Evolutionary conservation across 164 flowering plant genomes (phyloP), one percentile per base, ranked within the genome.

Genomic region (Sextonia rubra): DNA sequence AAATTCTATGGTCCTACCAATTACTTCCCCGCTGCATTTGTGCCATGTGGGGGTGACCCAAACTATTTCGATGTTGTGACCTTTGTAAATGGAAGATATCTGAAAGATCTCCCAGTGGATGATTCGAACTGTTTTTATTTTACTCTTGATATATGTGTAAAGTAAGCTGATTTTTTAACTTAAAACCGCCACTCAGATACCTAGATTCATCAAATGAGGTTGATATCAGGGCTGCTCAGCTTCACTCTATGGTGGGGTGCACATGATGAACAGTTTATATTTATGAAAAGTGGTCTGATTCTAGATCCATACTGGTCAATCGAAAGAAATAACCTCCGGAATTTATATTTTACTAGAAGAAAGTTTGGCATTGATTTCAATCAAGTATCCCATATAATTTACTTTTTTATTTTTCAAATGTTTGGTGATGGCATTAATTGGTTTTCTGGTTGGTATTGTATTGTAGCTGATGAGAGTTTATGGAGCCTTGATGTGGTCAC

Each of bases 401-500:
- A 15, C 58, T 52, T 52, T 1, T 52, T 18, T 52, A 3, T 52
- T 17, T 52, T 52, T 3, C 0, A 4, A 52, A 52, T 52, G 29
- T 32, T 29, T 12, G 37, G 47, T 20, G 27, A 29, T 64, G 67
- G 12, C 18, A 15, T 25, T 55, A 47, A 48, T 29, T 30, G 15
- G 73, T 58, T 25, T 58, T 14, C 27, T 29, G 62, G 12, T 27
- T 60, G 69, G 2, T 7, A 12, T 70, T 48, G 65, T 44, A 63
- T 47, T 78, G 77, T 76, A 86, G 90, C 80, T 85, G 66, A 86
- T 86, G 90, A 78, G 98, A 76, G 99, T 96, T 29, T 94, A 94
- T 78, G 99, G 99, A 47, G 99, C 99, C 72, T 70, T 94, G 80
- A 94, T 92, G 99, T 94, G 99, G 99, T 94, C 98, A 24, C 95